These are phyloP conservation scores for Fusarium transvaalense DNA, from an alignment of 2,329 filamentous ascomycete species.

Conservation along the genomic window DNA sequence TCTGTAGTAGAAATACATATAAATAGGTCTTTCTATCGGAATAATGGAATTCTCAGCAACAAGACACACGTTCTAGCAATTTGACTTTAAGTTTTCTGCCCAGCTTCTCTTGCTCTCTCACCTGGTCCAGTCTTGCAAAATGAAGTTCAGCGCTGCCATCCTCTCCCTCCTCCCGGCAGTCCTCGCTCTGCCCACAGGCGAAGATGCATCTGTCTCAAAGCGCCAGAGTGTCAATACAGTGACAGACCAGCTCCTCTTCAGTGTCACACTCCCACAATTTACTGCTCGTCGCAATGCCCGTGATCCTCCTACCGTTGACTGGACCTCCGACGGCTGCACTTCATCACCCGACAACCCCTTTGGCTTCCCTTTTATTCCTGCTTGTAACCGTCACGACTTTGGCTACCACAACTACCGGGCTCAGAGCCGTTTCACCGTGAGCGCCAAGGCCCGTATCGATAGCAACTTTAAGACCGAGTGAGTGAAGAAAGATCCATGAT, in stretches of 20 bases:
- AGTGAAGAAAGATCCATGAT: constrained; percentile 15
- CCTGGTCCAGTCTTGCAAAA: constrained; percentile 27
- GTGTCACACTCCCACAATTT: constrained; percentile 58
- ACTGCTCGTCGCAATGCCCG: constrained; percentile 54
- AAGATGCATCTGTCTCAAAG: constrained; percentile 21
- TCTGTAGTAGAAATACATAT: background rate
- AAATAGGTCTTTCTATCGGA: constrained; percentile 16
- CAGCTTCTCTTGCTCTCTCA: background rate
- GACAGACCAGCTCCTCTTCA: constrained; percentile 64
- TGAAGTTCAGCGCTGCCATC: constrained; percentile 51
- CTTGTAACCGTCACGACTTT: constrained; percentile 69
- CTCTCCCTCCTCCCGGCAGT: constrained; percentile 43
- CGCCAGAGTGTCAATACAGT: constrained; percentile 47
- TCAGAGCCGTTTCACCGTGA: constrained; percentile 61
- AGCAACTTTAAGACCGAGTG: constrained; percentile 62
- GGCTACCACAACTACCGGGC: constrained; percentile 66
- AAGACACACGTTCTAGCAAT: background rate
- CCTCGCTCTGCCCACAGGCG: constrained; percentile 40
- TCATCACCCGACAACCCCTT: constrained; percentile 59
- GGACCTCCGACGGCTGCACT: constrained; percentile 59
- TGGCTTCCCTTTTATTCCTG: constrained; percentile 58
- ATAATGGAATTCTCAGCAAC: no score
- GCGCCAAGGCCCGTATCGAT: constrained; percentile 60
- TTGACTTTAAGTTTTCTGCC: background rate
- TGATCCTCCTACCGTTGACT: constrained; percentile 56